Evolutionary conservation across 2,329 filamentous ascomycete genomes (phyloP).

Genomic region (Shiraia sp.): DNA sequence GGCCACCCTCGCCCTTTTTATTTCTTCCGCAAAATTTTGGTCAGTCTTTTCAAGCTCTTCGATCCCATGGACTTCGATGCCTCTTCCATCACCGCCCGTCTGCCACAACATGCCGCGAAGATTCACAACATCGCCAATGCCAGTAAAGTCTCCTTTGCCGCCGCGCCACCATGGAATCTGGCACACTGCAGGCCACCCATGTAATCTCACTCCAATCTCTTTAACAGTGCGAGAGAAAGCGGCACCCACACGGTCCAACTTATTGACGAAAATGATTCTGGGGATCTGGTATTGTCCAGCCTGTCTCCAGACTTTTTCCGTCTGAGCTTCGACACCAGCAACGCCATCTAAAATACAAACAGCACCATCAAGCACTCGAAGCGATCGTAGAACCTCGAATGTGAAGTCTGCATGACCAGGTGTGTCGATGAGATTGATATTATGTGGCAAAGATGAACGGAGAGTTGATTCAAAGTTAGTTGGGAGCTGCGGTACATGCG

Average conservation of each 20-base stretch:
- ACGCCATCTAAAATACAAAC: constrained; percentile 94
- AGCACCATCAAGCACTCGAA: constrained; percentile 84
- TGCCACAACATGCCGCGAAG: constrained; percentile 76
- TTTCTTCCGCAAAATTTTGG: constrained; percentile 62
- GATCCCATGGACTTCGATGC: constrained; percentile 60
- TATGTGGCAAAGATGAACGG: constrained; percentile 60
- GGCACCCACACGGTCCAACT: constrained; percentile 81
- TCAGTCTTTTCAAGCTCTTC: constrained; percentile 58
- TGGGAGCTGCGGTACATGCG: constrained; percentile 35
- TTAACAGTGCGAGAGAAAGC: constrained; percentile 82
- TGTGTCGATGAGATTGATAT: constrained; percentile 72
- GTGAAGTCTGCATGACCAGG: constrained; percentile 97
- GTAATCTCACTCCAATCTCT: constrained; percentile 78
- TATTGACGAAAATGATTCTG: constrained; percentile 80
- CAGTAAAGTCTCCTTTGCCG: constrained; percentile 73
- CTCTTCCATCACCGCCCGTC: constrained; percentile 66
- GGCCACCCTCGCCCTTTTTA: constrained; percentile 74
- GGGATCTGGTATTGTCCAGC: constrained; percentile 86
- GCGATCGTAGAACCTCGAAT: constrained; percentile 90
- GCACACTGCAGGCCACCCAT: constrained; percentile 86
- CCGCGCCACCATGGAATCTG: constrained; percentile 92
- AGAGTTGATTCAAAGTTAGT: constrained; percentile 38
- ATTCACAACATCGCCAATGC: constrained; percentile 82
- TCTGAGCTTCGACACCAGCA: constrained; percentile 93
- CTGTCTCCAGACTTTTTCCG: constrained; percentile 93